These are phyloP conservation scores for Phytophthora litchii DNA, from an alignment of 352 stramenopile genomes.

Conservation along the genomic window DNA sequence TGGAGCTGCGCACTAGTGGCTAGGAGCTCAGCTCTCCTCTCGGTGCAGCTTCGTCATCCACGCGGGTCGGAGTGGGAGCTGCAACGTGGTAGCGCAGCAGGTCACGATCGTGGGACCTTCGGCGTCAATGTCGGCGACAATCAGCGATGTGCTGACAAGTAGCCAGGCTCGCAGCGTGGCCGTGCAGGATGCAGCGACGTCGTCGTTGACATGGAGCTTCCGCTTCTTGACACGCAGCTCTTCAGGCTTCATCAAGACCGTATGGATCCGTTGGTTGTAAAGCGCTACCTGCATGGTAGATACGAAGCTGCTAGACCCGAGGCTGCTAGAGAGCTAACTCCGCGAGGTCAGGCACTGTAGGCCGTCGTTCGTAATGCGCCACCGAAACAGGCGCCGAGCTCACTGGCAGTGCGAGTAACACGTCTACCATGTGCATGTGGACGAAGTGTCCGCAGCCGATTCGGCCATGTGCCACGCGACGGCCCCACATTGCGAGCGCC, in stretches of 20 bases:
- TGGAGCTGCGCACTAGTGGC: not conserved
- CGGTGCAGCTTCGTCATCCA: constrained; percentile 27
- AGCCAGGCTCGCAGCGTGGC: constrained; percentile 9
- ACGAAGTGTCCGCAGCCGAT: constrained; percentile 20
- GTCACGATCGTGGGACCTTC: constrained; percentile 18
- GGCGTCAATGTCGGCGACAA: constrained; percentile 10
- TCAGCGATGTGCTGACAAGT: constrained; percentile 16
- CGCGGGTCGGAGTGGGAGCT: constrained; percentile 12
- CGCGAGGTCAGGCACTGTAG: constrained; percentile 11
- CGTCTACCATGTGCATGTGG: constrained; percentile 4
- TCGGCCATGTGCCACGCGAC: constrained; percentile 8
- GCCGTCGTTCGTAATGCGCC: constrained; percentile 10
- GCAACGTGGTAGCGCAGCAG: not conserved
- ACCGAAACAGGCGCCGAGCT: constrained; percentile 17
- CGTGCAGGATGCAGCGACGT: constrained; percentile 5
- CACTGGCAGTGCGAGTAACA: constrained; percentile 14
- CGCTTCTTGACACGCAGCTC: not conserved
- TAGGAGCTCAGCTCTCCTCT: not conserved
- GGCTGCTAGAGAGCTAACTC: constrained; percentile 4
- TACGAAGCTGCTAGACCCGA: not conserved
- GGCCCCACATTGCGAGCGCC: constrained; percentile 13
- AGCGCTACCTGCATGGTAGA: too few species aligned
- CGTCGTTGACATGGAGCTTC: constrained; percentile 2
- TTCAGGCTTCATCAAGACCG: not conserved
- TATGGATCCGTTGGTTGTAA: not conserved